Evolutionary conservation across 2,329 filamentous ascomycete species (phyloP), one percentile per base, ranked within the genome.

Genomic region (Leptographium wingfieldii): DNA sequence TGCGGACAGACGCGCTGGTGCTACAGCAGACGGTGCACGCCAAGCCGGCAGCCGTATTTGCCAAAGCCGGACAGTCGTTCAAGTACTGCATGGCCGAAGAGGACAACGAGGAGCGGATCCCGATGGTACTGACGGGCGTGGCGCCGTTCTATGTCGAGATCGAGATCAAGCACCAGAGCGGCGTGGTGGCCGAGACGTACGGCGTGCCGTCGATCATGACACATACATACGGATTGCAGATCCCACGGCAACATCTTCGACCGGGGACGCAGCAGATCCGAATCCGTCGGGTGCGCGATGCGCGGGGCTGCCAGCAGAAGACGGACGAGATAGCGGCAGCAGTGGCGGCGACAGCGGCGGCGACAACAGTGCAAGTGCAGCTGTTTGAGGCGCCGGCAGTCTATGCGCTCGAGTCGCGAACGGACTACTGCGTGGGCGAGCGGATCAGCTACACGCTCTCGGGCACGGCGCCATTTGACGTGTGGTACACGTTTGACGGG

Each of bases 341-440:
- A 86, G 90, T 57, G 76, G 80, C 55, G 82, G 84, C 62, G 76
- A 80, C 52, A 82, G 84, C 62, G 80, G 84, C 0, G 16, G 56
- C 43, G 35, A 27, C 49, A 0, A 84, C 88, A 10, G 90, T 99
- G 19, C 88, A 95, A 68, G 88, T 99, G 56, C 87, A 92, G 62
- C 88, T 99, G 9, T 95, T 92, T 67, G 91, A 97, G 67, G 90
- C 94, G 0, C 94, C 94, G 1, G 88, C 88, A 7, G 95, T 97
- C 67, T 89, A 92, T 61, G 85, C 92, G 3, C 80, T 96, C 43
- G 92, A 97, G 69, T 85, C 88, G 29, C 85, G 88, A 62, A 80
- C 80, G 19, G 90, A 99, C 74, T 96, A 92, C 74, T 99, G 94
- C 72, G 92, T 99, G 12, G 94, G 95, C 65, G 94, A 99, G 72